A percentile compares a stretch with the other conserved stretches of the same genome.
These are phyloP conservation scores for Fusarium sp. DNA, from an alignment of 2,329 filamentous ascomycete species.

Conservation along the genomic window DNA sequence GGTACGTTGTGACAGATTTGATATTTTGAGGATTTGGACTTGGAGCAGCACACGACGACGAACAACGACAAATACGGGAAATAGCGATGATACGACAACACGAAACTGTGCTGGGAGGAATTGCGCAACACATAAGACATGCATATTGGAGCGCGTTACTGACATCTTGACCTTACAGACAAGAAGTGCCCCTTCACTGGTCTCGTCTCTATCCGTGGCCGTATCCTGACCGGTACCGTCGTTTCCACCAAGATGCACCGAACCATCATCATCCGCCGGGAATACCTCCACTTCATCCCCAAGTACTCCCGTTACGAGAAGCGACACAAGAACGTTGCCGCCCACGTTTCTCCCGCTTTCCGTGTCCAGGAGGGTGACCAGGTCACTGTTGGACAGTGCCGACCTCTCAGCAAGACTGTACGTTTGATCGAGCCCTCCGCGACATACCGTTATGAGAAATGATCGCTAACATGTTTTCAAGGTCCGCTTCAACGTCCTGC, in stretches of 20 bases:
- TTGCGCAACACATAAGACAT: neutral
- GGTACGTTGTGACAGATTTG: conserved; percentile 74
- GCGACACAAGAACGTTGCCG: conserved; percentile 99
- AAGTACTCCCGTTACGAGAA: conserved; percentile 99
- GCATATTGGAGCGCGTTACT: conserved; percentile 37
- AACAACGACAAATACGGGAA: conserved; percentile 4
- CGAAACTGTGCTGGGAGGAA: neutral
- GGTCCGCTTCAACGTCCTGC: conserved; percentile 99
- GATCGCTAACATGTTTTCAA: conserved; percentile 56
- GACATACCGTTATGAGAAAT: neutral
- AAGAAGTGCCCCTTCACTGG: conserved; percentile 99
- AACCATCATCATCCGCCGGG: conserved; percentile 98
- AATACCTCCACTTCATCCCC: conserved; percentile 99
- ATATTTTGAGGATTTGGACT: conserved; percentile 20
- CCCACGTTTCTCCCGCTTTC: conserved; percentile 99
- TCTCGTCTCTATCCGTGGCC: conserved; percentile 98
- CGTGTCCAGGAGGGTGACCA: conserved; percentile 99
- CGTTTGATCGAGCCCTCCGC: conserved; percentile 56
- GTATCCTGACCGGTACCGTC: conserved; percentile 99
- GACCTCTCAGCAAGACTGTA: conserved; percentile 99
- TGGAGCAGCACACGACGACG: conserved; percentile 13
- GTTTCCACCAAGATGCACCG: conserved; percentile 99
- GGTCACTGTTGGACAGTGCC: conserved; percentile 99
- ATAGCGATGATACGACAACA: neutral
- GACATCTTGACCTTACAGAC: conserved; percentile 70